Conservation (phyloP, 2,329 filamentous ascomycete species). For the Venturia effusa region DNA sequence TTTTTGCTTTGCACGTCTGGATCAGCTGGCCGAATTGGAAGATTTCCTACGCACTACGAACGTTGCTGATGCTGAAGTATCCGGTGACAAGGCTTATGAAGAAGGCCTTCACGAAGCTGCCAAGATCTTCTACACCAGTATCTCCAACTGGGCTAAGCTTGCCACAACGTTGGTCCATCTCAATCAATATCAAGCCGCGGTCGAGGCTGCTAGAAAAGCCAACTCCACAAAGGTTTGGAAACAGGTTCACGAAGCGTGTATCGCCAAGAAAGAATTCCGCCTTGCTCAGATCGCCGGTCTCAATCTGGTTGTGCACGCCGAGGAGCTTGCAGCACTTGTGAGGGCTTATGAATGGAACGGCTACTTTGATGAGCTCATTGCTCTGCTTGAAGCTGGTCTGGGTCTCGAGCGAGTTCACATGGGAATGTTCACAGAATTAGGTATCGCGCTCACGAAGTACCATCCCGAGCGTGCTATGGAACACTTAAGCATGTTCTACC, state of each 20-base stretch:
- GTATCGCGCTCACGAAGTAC: conserved; percentile 87
- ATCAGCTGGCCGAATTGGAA: conserved; percentile 86
- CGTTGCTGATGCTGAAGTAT: conserved; percentile 91
- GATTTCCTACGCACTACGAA: conserved; percentile 91
- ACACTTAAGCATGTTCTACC: conserved; percentile 98
- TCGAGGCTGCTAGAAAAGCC: conserved; percentile 94
- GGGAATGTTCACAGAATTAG: conserved; percentile 93
- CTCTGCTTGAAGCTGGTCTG: conserved; percentile 85
- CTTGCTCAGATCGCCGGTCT: conserved; percentile 97
- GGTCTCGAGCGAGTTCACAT: conserved; percentile 88
- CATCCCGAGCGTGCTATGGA: conserved; percentile 96
- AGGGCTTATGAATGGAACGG: conserved; percentile 95
- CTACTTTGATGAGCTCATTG: conserved; percentile 97
- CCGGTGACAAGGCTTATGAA: conserved; percentile 93
- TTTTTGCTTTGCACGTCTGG: conserved; percentile 84
- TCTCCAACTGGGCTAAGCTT: conserved; percentile 99
- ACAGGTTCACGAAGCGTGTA: conserved; percentile 92
- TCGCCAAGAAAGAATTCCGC: conserved; percentile 97
- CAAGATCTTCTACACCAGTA: conserved; percentile 97
- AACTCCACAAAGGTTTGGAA: conserved; percentile 99
- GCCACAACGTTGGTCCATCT: conserved; percentile 96
- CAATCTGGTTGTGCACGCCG: conserved; percentile 93
- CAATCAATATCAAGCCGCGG: conserved; percentile 91
- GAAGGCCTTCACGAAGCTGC: conserved; percentile 92
- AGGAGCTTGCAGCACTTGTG: conserved; percentile 85